phyloP scores from a whole-genome alignment of 1,284 basidiomycete genomes.

The Lignosus rhinocerotis region DNA sequence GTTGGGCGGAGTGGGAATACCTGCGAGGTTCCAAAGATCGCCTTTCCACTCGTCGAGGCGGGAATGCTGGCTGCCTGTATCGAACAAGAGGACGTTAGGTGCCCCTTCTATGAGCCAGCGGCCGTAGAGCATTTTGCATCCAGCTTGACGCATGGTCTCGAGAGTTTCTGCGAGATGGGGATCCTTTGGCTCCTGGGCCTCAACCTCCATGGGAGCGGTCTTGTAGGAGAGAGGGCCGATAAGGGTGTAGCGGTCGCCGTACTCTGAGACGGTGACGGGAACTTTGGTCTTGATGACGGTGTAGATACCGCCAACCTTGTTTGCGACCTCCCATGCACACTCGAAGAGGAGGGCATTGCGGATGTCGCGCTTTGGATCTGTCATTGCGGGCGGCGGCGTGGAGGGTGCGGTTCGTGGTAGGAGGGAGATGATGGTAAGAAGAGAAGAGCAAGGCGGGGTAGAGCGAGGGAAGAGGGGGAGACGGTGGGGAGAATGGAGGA shows the following conservation, averaged over 20 bases:
- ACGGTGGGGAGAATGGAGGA: background rate
- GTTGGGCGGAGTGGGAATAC: constrained; percentile 93
- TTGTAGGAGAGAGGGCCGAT: constrained; percentile 97
- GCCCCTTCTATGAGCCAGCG: constrained; percentile 98
- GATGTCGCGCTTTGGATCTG: constrained; percentile 66
- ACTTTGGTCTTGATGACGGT: constrained; percentile 99
- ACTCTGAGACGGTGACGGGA: constrained; percentile 94
- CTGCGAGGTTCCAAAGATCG: constrained; percentile 97
- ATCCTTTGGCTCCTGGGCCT: constrained; percentile 84
- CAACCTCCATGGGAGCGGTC: constrained; percentile 98
- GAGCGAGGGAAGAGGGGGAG: no score
- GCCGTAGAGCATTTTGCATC: constrained; percentile 94
- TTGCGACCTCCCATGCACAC: constrained; percentile 93
- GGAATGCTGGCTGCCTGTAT: constrained; percentile 87
- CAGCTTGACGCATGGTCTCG: constrained; percentile 79
- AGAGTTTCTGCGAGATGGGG: constrained; percentile 71
- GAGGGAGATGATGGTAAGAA: constrained; percentile 5
- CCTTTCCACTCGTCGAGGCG: constrained; percentile 97
- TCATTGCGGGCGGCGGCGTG: constrained; percentile 27
- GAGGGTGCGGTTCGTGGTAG: constrained; percentile 1
- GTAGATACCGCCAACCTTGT: constrained; percentile 99
- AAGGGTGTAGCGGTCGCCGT: constrained; percentile 88
- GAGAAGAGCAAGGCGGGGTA: background rate
- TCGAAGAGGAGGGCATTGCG: constrained; percentile 83
- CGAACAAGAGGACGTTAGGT: constrained; percentile 92